These are phyloP conservation scores for Claviceps arundinis DNA, from an alignment of 2,329 filamentous ascomycete species.

Conservation along the genomic window DNA sequence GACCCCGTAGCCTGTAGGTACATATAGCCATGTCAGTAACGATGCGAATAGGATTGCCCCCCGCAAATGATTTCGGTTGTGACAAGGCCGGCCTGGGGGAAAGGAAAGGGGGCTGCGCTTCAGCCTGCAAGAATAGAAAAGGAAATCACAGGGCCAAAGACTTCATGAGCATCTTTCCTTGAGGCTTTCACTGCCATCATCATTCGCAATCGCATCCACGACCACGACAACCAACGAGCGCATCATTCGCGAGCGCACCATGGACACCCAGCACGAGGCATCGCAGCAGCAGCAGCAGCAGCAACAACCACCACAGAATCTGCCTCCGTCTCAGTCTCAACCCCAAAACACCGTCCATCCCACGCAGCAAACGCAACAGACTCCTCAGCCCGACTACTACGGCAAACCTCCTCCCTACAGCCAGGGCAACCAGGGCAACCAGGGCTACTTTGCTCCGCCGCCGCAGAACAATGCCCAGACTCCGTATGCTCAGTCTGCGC, in stretches of 20 bases:
- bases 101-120: no score
- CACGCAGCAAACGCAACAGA: neutral
- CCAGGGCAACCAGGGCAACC: conserved; percentile 2
- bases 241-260: neutral
- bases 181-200: no score
- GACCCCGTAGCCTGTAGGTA: no score
- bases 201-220: no score
- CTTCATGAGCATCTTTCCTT: no score
- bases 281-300: neutral
- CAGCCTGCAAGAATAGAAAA: no score
- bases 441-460: neutral
- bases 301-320: neutral
- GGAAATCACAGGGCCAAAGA: no score
- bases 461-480: neutral
- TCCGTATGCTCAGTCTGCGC: neutral
- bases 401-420: conserved; percentile 1
- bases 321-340: neutral
- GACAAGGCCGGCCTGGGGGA: no score
- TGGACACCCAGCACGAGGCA: neutral
- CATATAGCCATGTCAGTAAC: no score
- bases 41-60: no score
- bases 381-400: no score
- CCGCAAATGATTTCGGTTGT: no score
- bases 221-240: neutral
- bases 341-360: neutral